A percentile compares a stretch with the other conserved stretches of the same genome.
Evolutionary conservation across 179 eudicot genomes (phyloP).

Genomic region (Dionaea muscipula): DNA sequence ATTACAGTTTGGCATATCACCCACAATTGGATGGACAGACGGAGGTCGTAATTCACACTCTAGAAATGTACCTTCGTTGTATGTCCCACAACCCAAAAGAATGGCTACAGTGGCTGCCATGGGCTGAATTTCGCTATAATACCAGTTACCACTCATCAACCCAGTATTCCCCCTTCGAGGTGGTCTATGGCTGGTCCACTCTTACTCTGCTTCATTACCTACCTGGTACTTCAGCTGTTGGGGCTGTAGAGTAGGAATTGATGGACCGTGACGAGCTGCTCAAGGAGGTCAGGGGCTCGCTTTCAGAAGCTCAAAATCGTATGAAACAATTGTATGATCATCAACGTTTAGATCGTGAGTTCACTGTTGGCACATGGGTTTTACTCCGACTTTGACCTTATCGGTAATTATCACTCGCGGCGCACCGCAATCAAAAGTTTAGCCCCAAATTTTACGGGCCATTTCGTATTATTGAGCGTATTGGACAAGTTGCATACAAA

Average conservation of each 20-base stretch:
- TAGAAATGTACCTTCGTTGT: not conserved
- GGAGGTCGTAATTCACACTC: too few species aligned
- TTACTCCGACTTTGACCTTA: too few species aligned
- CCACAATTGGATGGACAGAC: too few species aligned
- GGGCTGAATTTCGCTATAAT: not conserved
- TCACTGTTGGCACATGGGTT: not conserved
- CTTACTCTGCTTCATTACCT: not conserved
- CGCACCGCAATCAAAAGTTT: too few species aligned
- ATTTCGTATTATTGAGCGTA: too few species aligned
- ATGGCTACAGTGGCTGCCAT: not conserved
- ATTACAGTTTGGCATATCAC: not conserved
- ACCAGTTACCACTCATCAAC: not conserved
- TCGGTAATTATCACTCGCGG: too few species aligned
- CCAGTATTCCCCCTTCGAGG: not conserved
- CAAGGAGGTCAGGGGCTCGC: not conserved
- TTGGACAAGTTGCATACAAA: too few species aligned
- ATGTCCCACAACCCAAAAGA: not conserved
- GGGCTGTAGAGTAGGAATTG: not conserved
- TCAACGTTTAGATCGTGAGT: not conserved
- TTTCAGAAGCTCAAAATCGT: too few species aligned
- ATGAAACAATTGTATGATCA: not conserved
- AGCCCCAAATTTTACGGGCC: too few species aligned
- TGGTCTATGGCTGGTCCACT: not conserved
- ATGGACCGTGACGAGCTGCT: not conserved
- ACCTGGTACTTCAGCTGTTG: not conserved